Evolutionary conservation across 116 monocot species (phyloP), one percentile per base, ranked within the genome.

Genomic region (Thalassia testudinum): DNA sequence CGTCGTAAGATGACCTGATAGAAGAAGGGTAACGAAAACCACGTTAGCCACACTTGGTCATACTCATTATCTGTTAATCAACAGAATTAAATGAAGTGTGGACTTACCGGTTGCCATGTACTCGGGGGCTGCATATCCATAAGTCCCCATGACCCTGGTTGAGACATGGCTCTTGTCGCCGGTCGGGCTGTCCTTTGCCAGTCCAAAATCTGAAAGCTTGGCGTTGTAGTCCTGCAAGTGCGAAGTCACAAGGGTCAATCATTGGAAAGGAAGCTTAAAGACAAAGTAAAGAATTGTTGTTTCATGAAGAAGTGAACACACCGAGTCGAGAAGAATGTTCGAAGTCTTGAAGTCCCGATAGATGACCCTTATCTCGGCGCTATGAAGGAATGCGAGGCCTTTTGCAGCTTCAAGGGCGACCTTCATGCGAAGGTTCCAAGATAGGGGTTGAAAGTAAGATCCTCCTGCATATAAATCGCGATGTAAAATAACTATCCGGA

Each of bases 1-100:
- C 1, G 69, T 6, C n/a, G 80, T 89, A 56, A 89, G 65, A 56
- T 83, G 89, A 28, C 89, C 87, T 87, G n/a, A 30, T 20, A 27
- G 20, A 59, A 34, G 21, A 19, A 18, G 0, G 26, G 22, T 34
- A 34, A 10, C 30, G 10, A 10, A 34, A 5, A 34, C 3, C 30
- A 34, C 10, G 10, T 34, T 34, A 34, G 10, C 30, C 3, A 5
- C 30, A 5, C 10, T 34, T 10, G 10, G 30, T 34, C 10, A 34
- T 10, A 34, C 3, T 34, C 6, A 3, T 34, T 34, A 34, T 10
- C 3, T 34, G 10, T 10, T 34, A 19, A 44, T 34, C 30, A 34
- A 34, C 6, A 34, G 30, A 34, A 34, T 5, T 34, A 3, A 34
- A 3, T 5, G 10, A 10, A 34, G 30, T 34, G 30, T 3, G 30